Conservation (phyloP, 352 stramenopile species). For the Blastocystis sp. region DNA sequence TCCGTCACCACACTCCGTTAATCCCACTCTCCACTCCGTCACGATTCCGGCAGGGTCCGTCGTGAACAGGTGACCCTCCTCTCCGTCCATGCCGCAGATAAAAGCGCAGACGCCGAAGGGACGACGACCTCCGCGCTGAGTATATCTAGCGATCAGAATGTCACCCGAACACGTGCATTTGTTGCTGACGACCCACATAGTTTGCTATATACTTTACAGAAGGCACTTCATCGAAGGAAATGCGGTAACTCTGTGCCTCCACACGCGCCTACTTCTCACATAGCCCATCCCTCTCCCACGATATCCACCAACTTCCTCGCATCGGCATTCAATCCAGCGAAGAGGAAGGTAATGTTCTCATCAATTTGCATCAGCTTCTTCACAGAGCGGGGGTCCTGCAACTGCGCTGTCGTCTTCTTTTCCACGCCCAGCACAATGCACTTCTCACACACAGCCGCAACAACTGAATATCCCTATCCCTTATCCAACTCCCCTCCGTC, state of each 20-base stretch:
- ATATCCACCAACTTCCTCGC: conserved; percentile 64
- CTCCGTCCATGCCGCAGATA: conserved; percentile 62
- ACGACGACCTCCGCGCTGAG: conserved; percentile 65
- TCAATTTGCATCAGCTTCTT: conserved; percentile 67
- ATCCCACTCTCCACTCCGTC: conserved; percentile 41
- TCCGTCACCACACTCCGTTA: not conserved
- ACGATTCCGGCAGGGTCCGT: conserved; percentile 61
- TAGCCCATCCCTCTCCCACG: not conserved
- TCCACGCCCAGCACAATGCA: conserved; percentile 59
- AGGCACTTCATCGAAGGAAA: conserved; percentile 60
- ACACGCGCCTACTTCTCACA: conserved; percentile 48
- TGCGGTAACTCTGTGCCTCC: conserved; percentile 61
- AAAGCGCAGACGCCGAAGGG: conserved; percentile 64
- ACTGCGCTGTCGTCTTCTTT: conserved; percentile 66
- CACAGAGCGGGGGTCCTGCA: conserved; percentile 56
- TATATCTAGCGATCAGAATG: conserved; percentile 57
- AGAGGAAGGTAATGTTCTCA: conserved; percentile 66
- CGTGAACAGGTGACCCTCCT: conserved; percentile 48
- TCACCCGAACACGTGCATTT: conserved; percentile 8
- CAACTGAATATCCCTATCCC: conserved; percentile 66
- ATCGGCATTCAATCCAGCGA: conserved; percentile 66
- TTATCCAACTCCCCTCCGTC: not conserved
- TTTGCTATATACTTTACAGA: conserved; percentile 70
- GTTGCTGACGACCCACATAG: conserved; percentile 63
- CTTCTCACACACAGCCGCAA: conserved; percentile 41